Base-by-base conservation (phyloP, 1,284 basidiomycete species). In the Thecaphora thlaspeos region DNA sequence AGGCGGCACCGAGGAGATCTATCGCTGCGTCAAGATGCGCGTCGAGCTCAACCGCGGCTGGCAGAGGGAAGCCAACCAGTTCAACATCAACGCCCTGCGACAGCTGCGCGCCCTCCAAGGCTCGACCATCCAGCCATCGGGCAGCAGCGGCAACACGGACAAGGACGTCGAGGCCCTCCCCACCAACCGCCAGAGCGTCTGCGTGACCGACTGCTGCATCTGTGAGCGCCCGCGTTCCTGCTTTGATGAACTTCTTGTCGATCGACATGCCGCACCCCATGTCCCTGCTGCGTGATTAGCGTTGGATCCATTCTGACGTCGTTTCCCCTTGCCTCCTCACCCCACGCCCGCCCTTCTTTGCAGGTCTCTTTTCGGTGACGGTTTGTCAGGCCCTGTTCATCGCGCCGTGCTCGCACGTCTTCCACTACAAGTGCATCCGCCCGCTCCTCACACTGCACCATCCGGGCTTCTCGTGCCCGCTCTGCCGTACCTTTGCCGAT, bases 351-450 rank as follows among this genome's bases (percentile, higher is more conserved):
- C n/a, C n/a, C n/a, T n/a, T n/a, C n/a, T n/a, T n/a, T n/a, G n/a
- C 7, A 30, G 28, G 28, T 76, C 83, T 98, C 18, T 97, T 95
- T 81, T 83, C 87, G 4, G 92, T 98, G 4, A 89, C 90, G 0
- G 93, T 97, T 68, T 90, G 88, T 61, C 94, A 98, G 80, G 89
- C 92, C 0, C 84, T 98, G 23, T 98, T 98, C 81, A 94, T 98
- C 75, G 92, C 93, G 28, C 76, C 76, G 0, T 79, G 73, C 71
- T 94, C 91, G 7, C 94, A 97, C 80, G 88, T 93, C 0, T 96
- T 95, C 82, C 94, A 96, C 80, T 97, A 90, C 85, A 97, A 97
- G 80, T 98, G 95, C 79, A 94, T 98, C 65, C 86, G 91, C 0
- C 93, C 92, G 0, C 82, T 97, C 17, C 83, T 98, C 40, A 84